Evolutionary conservation across 1,139 yeast genomes (phyloP), one percentile per base, ranked within the genome.

Genomic region (Keqinozyma sinolaborantium): DNA sequence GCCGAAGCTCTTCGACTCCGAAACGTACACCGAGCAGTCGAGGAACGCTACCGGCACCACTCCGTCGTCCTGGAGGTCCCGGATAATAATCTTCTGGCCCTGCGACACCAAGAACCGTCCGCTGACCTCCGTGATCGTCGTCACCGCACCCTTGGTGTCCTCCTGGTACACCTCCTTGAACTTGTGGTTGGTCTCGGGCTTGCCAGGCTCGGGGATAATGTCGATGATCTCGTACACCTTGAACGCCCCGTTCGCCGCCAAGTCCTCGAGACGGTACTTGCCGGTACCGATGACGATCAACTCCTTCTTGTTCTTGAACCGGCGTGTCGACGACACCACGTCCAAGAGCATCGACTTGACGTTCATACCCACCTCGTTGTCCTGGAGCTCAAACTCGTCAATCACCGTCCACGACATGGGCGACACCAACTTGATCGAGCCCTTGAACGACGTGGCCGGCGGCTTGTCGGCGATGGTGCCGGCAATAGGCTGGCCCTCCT

Each of bases 21-120:
- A 70, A 2, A 87, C 79, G 53, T 78, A 87, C 1, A 88, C 78
- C 2, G 92, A 79, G 16, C 90, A 77, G 53, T 92, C 97, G 36
- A 83, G 69, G 50, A 94, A 92, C 2, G 97, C 98, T 3, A 92
- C 97, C 0, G 98, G 97, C 43, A 81, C 88, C 11, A 84, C 81
- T 33, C 85, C 83, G 50, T 83, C 90, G 50, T 83, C 90, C 45
- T 82, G 92, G 30, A 88, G 69, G 53, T 85, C 94, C 48, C 97
- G 70, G 5, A 90, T 80, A 45, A 88, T 66, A 16, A 83, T 67
- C 53, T 88, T 86, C 54, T 87, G 95, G 3, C 97, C 97, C 56
- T 92, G 97, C 2, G 92, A 78, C 7, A 83, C 81, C 30, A 88
- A 67, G 40, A 92, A 77, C 41, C 95, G 66, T 3, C 97, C 97